Base-by-base conservation (phyloP, 2,329 filamentous ascomycete genomes). In the Thielaviopsis punctulata region DNA sequence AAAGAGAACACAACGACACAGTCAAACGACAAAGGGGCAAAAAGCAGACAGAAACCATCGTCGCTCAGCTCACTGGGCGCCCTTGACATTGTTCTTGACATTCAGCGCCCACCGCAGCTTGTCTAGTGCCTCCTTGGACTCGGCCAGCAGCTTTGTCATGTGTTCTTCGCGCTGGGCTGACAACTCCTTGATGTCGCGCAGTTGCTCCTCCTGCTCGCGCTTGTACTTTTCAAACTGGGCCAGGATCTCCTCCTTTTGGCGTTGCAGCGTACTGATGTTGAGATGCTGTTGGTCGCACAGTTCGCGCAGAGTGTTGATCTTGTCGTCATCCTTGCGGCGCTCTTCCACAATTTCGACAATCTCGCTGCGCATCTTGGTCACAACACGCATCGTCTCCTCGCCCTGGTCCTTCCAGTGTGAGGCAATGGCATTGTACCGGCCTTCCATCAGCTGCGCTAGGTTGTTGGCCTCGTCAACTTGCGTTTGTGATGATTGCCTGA, bases 61-160 rank as follows among this genome's bases (percentile, higher is more conserved):
- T n/a, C 7, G 45, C 19, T 27, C 25, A 49, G 52, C 52, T 69
- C 62, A 79, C 63, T 74, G 64, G 6, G 76, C 73, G 52, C 68
- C 75, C 53, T 69, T 70, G 52, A 81, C 71, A 57, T 75, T 79
- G 56, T 75, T 66, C 66, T 84, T 80, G 49, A 84, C 73, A 51
- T 74, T 78, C 57, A 88, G 71, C 13, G 84, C 81, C 84, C 84
- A 88, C 60, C 71, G 77, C 64, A 89, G 72, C 68, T 86, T 78
- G 56, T 79, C 71, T 49, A 84, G 67, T n/a, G 76, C 74, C 58
- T 75, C 69, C 57, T 72, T 70, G 44, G 80, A 68, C 60, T 81
- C 76, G 36, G 72, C 65, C n/a, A 83, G 66, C 23, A 77, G 68
- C 53, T 64, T 64, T 56, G 78, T 70, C 59, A 84, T 81, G 60